Evolutionary conservation across 164 flowering plant genomes (phyloP), one percentile per base, ranked within the genome.

Genomic region (Magnolia kwangsiensis): DNA sequence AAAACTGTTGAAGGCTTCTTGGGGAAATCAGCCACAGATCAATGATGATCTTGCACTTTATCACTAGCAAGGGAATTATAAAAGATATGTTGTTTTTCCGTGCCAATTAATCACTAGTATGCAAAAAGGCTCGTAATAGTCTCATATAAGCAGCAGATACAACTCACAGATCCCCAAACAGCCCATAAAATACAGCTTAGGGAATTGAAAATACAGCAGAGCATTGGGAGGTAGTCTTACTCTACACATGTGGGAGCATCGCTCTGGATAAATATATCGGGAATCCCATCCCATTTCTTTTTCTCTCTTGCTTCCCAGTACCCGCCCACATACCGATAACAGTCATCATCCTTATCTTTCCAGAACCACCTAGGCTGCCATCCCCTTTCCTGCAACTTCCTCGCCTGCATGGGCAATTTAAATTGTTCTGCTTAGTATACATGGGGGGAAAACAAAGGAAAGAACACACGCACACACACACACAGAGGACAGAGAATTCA

Each of bases 331-430:
- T 96, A 96, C 4, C 88, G 87, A 74, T 94, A 94, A 80, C 92
- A 88, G 69, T 92, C 98, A 66, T 92, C 97, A 75, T 90, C 97
- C 37, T 77, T 83, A 72, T 91, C 98, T 81, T 88, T 94, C 73
- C 72, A 71, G 71, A 96, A 96, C 99, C 99, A 96, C 81, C 92
- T 90, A 1, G 98, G 98, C 65, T 90, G 88, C 99, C 99, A 96
- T 23, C 98, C 99, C 78, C 97, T 89, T 72, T 96, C 99, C 83
- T 94, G 98, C 84, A 96, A 70, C 82, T 82, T 92, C 84, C 99
- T 89, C 37, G 99, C 98, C 99, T 96, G 88, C 75, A 64, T 0
- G 19, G 18, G 1, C 16, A 49, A 45, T 8, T 72, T 63, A 72
- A 72, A 51, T 72, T 51, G 16, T 14, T 49, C 20, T 45, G 72